Base-by-base conservation (phyloP, 257 asterid species). In the Penstemon eatonii region DNA sequence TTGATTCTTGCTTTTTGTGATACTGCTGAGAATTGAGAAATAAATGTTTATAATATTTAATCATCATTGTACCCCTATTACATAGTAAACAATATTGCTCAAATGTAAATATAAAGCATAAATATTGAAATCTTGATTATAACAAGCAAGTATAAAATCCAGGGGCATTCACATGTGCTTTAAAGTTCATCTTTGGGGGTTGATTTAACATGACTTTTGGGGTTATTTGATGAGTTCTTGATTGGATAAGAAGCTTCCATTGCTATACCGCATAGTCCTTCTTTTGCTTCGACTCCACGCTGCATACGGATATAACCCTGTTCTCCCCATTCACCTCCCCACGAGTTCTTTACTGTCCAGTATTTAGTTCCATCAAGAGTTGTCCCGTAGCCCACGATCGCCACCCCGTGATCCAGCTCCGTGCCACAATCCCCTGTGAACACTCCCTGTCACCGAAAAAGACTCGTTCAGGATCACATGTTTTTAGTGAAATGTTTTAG, bases 261-360 rank as follows among this genome's bases (percentile, higher is more conserved):
- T 11, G 86, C 84, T 43, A 83, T 74, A 11, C 86, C 86, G 67
- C 86, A 80, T 1, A 66, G 65, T 5, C 86, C 84, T 59, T 75
- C 46, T 8, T 25, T 51, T 0, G 60, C 69, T 36, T 65, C 46
- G 5, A 63, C 71, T 42, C 61, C 82, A 60, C 86, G 76, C 69
- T 53, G 55, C 70, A 83, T 75, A 71, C 72, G 69, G 6, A 73
- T 39, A 40, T 83, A 81, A 5, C 86, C 88, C 5, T 60, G 44
- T 10, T 83, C 84, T 3, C 88, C 86, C 86, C 84, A 83, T 1
- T 36, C 56, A 1, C 51, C 38, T 3, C 87, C 85, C 87, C 83
- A 79, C 0, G 85, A 82, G 25, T 82, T 82, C 72, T 76, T 78
- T 0, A 78, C 67, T 3, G 78, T 8, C 84, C 88, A 81, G 66